Conservation (phyloP, 768 basidiomycete genomes). For the Cantharellus cinnabarinus region DNA sequence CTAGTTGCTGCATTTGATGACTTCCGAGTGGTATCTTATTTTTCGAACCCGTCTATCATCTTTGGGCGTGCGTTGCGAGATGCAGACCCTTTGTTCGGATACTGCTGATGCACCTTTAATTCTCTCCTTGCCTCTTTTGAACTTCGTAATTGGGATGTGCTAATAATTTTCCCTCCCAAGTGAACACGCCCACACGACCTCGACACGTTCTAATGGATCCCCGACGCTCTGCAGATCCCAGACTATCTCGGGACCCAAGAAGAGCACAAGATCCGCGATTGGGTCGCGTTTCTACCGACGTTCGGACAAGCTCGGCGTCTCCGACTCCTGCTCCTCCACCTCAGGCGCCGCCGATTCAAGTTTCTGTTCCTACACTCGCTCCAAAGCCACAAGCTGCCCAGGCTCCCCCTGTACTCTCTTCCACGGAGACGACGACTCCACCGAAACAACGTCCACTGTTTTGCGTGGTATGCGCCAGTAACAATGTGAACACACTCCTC, state of each 20-base stretch:
- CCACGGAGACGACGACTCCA: slow-evolving; percentile 1
- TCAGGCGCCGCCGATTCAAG: slow-evolving; percentile 18
- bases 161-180: neutral
- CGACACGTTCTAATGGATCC: slow-evolving; percentile 4
- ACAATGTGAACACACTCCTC: slow-evolving; percentile 43
- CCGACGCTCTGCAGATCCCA: slow-evolving; percentile 2
- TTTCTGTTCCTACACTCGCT: slow-evolving; percentile 3
- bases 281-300: slow-evolving; percentile 21
- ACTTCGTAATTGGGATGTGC: neutral
- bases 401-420: slow-evolving; percentile 5
- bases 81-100: slow-evolving; percentile 84
- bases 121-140: neutral
- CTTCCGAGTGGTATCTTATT: slow-evolving; percentile 79
- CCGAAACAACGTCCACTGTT: slow-evolving; percentile 62
- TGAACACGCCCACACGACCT: neutral
- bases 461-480: slow-evolving; percentile 98
- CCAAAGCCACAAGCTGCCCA: neutral
- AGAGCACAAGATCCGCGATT: slow-evolving; percentile 63
- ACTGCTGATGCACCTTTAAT: slow-evolving; percentile 47
- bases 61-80: slow-evolving; percentile 32
- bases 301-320: slow-evolving; percentile 19
- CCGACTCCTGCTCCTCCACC: slow-evolving; percentile 27
- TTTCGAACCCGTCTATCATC: slow-evolving; percentile 30
- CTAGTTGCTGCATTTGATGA: slow-evolving; percentile 30
- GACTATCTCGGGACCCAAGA: slow-evolving; percentile 47